Evolutionary conservation across 257 asterid genomes (phyloP).

Genomic region (Solanum ossicruentum): DNA sequence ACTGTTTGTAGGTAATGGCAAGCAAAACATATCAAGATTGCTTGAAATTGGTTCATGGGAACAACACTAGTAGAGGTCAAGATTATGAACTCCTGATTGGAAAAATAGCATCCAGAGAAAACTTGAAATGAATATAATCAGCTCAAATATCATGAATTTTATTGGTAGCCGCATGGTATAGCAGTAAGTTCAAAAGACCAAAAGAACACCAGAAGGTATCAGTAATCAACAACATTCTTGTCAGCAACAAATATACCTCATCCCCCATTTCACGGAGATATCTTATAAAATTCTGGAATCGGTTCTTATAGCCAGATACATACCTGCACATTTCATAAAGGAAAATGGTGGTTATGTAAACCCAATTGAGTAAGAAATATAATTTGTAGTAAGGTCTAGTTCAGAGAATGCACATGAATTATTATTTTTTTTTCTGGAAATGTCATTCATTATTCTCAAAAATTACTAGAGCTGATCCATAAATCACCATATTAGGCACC

Average conservation of each 20-base stretch:
- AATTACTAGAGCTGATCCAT: neutral
- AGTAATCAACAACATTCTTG: neutral
- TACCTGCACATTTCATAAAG: constrained; percentile 49
- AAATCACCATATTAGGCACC: neutral
- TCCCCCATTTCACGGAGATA: constrained; percentile 99
- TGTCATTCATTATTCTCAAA: neutral
- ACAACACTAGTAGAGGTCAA: neutral
- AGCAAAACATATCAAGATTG: neutral
- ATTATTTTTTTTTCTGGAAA: neutral
- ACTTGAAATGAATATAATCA: neutral
- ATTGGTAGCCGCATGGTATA: neutral
- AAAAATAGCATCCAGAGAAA: neutral
- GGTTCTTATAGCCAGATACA: constrained; percentile 90
- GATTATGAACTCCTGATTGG: neutral
- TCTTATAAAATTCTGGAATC: constrained; percentile 94
- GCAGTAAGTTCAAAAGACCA: neutral
- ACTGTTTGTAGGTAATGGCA: neutral
- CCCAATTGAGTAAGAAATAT: neutral
- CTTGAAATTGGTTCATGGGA: neutral
- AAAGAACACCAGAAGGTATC: neutral
- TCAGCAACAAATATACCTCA: constrained; percentile 49
- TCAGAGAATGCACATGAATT: neutral
- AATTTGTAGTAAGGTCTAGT: neutral
- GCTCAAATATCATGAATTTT: neutral
- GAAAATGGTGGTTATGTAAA: neutral